Percentiles rank a stretch among this genome's conserved stretches.
Evolutionary conservation across 306 rosid species (phyloP).

Genomic region (Begonia fuchsioides): DNA sequence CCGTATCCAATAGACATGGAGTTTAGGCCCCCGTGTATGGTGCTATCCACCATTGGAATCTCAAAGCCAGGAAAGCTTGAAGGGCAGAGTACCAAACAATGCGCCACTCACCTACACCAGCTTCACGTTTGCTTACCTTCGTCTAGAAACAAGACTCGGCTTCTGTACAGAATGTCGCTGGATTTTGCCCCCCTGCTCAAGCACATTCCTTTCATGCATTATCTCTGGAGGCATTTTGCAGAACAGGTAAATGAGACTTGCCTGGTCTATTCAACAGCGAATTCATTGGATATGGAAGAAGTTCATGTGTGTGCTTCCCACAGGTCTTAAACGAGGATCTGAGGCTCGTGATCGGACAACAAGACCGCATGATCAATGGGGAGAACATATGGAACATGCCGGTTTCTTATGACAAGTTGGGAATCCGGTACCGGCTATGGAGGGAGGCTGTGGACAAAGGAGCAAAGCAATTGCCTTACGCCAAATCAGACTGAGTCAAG

Average conservation of each 20-base stretch:
- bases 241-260: slow-evolving; percentile 92
- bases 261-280: too few relatives aligned
- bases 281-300: too few relatives aligned
- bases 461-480: slow-evolving; percentile 45
- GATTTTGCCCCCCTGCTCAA: slow-evolving; percentile 80
- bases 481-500: slow-evolving; percentile 12
- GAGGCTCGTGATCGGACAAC: slow-evolving; percentile 73
- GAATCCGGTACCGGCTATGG: slow-evolving; percentile 79
- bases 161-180: slow-evolving; percentile 80
- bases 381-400: slow-evolving; percentile 80
- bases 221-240: slow-evolving; percentile 78
- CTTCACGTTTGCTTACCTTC: slow-evolving; percentile 92
- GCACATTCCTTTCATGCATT: slow-evolving; percentile 64
- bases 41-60: slow-evolving; percentile 88
- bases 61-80: slow-evolving; percentile 90
- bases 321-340: slow-evolving; percentile 88
- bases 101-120: slow-evolving; percentile 79
- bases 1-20: slow-evolving; percentile 98
- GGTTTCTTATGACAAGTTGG: slow-evolving; percentile 79
- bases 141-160: slow-evolving; percentile 62
- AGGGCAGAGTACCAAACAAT: slow-evolving; percentile 63
- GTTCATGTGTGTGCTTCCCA: background rate
- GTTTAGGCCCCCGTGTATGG: slow-evolving; percentile 93
- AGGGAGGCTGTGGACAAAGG: slow-evolving; percentile 71
- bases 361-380: slow-evolving; percentile 71